Base-by-base conservation (phyloP, 768 basidiomycete genomes). In the Lanmaoa pseudosensibilis region DNA sequence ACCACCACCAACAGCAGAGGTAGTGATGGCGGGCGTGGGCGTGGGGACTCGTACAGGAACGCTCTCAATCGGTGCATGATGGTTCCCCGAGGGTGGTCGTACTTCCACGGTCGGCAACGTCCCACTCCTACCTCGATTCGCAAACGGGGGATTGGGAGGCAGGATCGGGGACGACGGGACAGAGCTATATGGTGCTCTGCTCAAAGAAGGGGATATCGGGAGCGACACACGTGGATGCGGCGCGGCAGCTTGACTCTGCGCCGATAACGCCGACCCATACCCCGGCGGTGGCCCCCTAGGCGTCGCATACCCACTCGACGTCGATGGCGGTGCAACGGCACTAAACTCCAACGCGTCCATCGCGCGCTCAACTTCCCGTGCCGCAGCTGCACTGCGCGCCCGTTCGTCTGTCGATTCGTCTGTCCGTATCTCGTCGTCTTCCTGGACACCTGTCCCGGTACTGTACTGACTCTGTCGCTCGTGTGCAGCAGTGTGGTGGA, bases 341-440 rank as follows among this genome's bases (percentile, higher is more conserved):
- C 60, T 71, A 58, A 77, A 79, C 54, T 74, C 77, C 18, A 89
- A 70, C 19, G 82, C 76, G 54, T 87, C 84, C 47, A 89, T 62
- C 64, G 88, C 89, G 13, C 82, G 79, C 13, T 80, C 80, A 1
- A 91, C 78, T 66, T 87, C 87, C 18, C 83, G 78, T 5, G 87
- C 87, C 27, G 85, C 87, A 18, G 87, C 88, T 2, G 81, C 83
- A 60, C 86, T 83, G 30, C 82, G 76, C n/a, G 75, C 76, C 4
- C 69, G 73, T 59, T 87, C 85, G 12, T 85, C 80, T 9, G 79
- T 76, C 5, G 53, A 57, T 54, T 66, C 64, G 6, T 57, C 60
- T 13, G 56, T 61, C n/a, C 39, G 49, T 21, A n/a, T 33, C 33
- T 79, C 65, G 0, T 78, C 57, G 0, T 78, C 63, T 5, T 63